Evolutionary conservation across 257 asterid species (phyloP).

Genomic region (Rauvolfia tetraphylla): DNA sequence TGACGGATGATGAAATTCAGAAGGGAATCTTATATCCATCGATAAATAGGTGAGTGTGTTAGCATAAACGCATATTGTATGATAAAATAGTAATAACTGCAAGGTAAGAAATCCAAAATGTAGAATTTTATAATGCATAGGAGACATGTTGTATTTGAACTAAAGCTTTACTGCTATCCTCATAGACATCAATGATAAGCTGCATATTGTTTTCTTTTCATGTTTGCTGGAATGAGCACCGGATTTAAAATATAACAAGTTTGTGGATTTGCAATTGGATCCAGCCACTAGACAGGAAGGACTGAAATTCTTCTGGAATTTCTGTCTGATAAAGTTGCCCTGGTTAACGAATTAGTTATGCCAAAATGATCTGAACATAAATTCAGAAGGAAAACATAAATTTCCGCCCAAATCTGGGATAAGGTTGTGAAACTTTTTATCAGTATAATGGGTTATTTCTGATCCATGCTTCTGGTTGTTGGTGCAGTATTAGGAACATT

Average conservation of each 20-base stretch:
- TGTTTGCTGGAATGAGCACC: not conserved
- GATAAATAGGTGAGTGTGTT: conserved; percentile 55
- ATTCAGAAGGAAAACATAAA: not conserved
- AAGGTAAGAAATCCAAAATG: not conserved
- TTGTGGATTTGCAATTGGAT: too few species aligned
- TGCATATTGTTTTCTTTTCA: not conserved
- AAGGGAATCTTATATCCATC: conserved; percentile 80
- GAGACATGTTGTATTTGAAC: not conserved
- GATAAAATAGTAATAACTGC: not conserved
- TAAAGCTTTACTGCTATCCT: not conserved
- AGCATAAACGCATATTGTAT: not conserved
- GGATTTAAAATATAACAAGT: not conserved
- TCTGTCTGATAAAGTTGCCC: not conserved
- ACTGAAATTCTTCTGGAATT: not conserved
- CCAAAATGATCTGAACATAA: not conserved
- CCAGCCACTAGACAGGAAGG: too few species aligned
- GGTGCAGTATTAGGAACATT: conserved; percentile 78
- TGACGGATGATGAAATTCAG: conserved; percentile 78
- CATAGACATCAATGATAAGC: not conserved
- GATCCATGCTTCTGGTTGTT: conserved; percentile 10
- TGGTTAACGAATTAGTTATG: not conserved
- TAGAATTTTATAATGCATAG: not conserved
- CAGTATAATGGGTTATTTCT: conserved; percentile 5
- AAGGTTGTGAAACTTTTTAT: not conserved
- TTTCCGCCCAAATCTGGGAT: not conserved